phyloP scores from a whole-genome alignment of 2,329 filamentous ascomycete species.

The Alternaria novae-zelandiae region DNA sequence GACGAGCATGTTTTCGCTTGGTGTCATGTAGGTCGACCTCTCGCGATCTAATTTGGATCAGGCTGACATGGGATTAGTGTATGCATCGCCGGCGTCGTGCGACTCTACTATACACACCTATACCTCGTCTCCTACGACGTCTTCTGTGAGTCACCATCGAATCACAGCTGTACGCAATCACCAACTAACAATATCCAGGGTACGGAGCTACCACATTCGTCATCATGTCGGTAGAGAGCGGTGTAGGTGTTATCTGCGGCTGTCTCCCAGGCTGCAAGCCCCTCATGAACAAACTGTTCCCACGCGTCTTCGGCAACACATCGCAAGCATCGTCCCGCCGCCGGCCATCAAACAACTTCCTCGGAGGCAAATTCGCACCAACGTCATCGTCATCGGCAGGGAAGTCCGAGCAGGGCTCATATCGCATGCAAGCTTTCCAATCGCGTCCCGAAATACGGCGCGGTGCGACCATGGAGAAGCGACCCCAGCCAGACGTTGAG shows the following conservation, averaged over 20 bases:
- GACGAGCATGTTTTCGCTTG: slow-evolving; percentile 39
- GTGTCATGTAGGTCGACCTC: slow-evolving; percentile 27
- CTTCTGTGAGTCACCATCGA: slow-evolving; percentile 27
- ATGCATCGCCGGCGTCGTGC: slow-evolving; percentile 38
- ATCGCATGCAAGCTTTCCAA: slow-evolving; percentile 1
- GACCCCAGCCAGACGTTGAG: not conserved
- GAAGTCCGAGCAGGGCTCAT: not conserved
- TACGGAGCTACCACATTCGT: slow-evolving; percentile 36
- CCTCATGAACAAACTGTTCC: slow-evolving; percentile 34
- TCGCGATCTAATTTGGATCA: slow-evolving; percentile 9
- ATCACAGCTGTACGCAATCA: not conserved
- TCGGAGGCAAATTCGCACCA: not conserved
- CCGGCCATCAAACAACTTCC: slow-evolving; percentile 4
- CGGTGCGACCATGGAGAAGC: not conserved
- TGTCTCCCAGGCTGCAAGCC: slow-evolving; percentile 44
- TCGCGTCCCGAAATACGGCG: not conserved
- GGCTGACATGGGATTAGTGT: slow-evolving; percentile 33
- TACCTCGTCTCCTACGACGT: slow-evolving; percentile 36
- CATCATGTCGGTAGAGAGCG: slow-evolving; percentile 36
- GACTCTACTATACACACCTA: slow-evolving; percentile 36
- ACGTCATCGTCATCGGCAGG: not conserved
- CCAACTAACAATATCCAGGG: slow-evolving; percentile 13
- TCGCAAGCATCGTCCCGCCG: slow-evolving; percentile 13
- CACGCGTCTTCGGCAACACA: slow-evolving; percentile 30
- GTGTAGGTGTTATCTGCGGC: slow-evolving; percentile 40